Evolutionary conservation across 2,329 filamentous ascomycete genomes (phyloP).

Genomic region (Hymenoscyphus occultus): DNA sequence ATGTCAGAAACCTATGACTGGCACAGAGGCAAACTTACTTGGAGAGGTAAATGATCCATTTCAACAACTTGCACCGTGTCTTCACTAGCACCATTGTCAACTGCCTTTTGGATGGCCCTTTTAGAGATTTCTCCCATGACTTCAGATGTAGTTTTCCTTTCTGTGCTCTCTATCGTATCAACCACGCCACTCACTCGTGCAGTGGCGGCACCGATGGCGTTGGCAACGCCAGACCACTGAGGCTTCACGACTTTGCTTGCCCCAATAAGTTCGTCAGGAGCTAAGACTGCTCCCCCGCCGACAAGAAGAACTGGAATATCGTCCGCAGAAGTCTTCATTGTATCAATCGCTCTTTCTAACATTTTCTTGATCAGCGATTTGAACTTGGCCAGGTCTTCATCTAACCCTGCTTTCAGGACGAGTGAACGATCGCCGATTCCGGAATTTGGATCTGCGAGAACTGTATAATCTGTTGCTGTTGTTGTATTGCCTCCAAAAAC

Average conservation of each 20-base stretch:
- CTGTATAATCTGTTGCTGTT: conserved; percentile 53
- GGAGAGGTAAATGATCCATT: conserved; percentile 40
- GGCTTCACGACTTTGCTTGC: conserved; percentile 50
- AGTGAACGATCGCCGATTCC: conserved; percentile 19
- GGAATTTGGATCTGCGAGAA: conserved; percentile 25
- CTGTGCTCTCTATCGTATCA: conserved; percentile 33
- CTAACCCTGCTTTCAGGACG: conserved; percentile 16
- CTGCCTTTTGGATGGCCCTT: conserved; percentile 33
- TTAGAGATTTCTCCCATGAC: conserved; percentile 42
- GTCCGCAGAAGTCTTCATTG: conserved; percentile 53
- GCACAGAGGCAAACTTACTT: background rate
- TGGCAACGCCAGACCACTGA: conserved; percentile 51
- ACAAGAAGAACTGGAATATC: conserved; percentile 53
- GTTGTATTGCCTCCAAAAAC: conserved; percentile 52
- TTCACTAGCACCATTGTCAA: conserved; percentile 25
- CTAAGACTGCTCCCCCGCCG: conserved; percentile 53
- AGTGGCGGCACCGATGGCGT: conserved; percentile 56
- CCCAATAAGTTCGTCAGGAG: conserved; percentile 43
- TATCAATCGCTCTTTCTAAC: conserved; percentile 51
- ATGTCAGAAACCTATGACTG: background rate
- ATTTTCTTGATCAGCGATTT: conserved; percentile 36
- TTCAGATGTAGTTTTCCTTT: conserved; percentile 39
- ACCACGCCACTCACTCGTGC: conserved; percentile 30
- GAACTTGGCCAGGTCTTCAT: conserved; percentile 24
- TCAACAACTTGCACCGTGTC: conserved; percentile 44